Conservation (phyloP, 1,139 yeast species). For the Magnusiomyces magnusii region DNA sequence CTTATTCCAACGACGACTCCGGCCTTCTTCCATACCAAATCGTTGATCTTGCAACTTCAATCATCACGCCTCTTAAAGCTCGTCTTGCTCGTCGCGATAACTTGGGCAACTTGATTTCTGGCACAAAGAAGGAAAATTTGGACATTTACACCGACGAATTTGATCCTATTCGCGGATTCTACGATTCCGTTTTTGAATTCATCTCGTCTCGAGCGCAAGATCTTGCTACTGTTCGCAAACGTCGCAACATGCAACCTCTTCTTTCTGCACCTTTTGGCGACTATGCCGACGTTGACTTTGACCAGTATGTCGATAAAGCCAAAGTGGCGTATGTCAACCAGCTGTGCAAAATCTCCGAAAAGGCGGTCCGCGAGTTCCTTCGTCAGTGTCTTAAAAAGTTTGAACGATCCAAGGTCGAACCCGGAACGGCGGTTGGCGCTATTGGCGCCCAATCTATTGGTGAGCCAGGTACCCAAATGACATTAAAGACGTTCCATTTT, state of each 20-base stretch:
- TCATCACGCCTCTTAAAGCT: slow-evolving; percentile 55
- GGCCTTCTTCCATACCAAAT: slow-evolving; percentile 71
- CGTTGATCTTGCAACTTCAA: slow-evolving; percentile 44
- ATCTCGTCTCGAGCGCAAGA: slow-evolving; percentile 48
- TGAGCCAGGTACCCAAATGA: slow-evolving; percentile 99
- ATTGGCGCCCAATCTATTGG: slow-evolving; percentile 99
- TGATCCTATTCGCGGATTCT: slow-evolving; percentile 82
- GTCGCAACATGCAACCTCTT: slow-evolving; percentile 43
- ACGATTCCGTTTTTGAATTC: slow-evolving; percentile 62
- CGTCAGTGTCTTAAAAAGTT: slow-evolving; percentile 75
- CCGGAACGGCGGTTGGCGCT: slow-evolving; percentile 99
- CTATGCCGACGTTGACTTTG: slow-evolving; percentile 40
- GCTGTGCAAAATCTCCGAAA: slow-evolving; percentile 59
- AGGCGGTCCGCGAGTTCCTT: slow-evolving; percentile 59
- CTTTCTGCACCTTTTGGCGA: slow-evolving; percentile 41
- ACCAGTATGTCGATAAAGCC: slow-evolving; percentile 33
- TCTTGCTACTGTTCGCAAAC: slow-evolving; percentile 51
- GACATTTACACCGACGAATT: slow-evolving; percentile 55
- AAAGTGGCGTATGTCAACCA: slow-evolving; percentile 56
- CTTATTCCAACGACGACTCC: slow-evolving; percentile 48
- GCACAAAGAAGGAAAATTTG: slow-evolving; percentile 30
- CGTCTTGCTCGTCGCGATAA: slow-evolving; percentile 63
- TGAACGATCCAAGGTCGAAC: slow-evolving; percentile 88
- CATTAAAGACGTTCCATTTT: slow-evolving; percentile 96
- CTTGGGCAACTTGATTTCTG: slow-evolving; percentile 50